Conservation (phyloP, 306 rosid species). For the Dicorynia guianensis region DNA sequence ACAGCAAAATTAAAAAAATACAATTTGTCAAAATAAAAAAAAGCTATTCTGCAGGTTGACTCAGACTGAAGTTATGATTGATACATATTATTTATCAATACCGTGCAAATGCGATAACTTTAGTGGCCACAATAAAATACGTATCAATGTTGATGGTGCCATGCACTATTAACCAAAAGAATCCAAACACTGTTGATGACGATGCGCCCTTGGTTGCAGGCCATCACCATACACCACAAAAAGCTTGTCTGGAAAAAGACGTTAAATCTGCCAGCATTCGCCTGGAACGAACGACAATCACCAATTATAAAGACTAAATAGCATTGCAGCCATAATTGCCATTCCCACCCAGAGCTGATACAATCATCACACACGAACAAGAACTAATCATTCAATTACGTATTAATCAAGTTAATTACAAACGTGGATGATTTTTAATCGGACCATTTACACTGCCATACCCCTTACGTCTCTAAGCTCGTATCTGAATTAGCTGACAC, state of each 20-base stretch:
- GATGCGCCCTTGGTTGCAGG: neutral
- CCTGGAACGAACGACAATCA: neutral
- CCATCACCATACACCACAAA: neutral
- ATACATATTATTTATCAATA: no score
- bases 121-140: no score
- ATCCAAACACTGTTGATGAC: neutral
- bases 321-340: neutral
- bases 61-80: no score
- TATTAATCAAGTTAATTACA: neutral
- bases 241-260: neutral
- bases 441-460: neutral
- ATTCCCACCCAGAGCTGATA: neutral
- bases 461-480: neutral
- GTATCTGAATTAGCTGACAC: neutral
- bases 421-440: neutral
- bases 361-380: slow-evolving; percentile 12
- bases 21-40: no score
- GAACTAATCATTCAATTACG: slow-evolving; percentile 15
- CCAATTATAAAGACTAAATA: neutral
- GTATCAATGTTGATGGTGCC: neutral
- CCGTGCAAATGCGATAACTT: no score
- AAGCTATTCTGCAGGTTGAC: no score
- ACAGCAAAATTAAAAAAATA: no score
- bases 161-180: neutral
- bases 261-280: neutral